Conservation (phyloP, 306 rosid genomes). For the Cicer chorassanicum region DNA sequence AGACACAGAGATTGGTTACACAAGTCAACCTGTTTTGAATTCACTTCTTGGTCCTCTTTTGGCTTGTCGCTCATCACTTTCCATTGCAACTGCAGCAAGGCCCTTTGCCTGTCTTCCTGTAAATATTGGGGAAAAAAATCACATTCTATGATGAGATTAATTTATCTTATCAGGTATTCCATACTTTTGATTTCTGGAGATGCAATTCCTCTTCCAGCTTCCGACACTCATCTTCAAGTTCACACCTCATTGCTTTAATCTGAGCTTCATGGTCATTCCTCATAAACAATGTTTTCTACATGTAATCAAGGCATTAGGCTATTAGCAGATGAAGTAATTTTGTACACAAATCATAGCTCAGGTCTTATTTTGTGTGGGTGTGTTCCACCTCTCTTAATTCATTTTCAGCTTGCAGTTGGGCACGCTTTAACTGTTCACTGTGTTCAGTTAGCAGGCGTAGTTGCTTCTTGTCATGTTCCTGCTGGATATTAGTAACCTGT, state of each 20-base stretch:
- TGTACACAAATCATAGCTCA: conserved; percentile 17
- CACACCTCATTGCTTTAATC: conserved; percentile 72
- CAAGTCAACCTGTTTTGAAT: conserved; percentile 72
- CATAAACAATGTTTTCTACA: conserved; percentile 66
- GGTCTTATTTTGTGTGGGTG: neutral
- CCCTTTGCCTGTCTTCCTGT: conserved; percentile 95
- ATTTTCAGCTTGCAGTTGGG: conserved; percentile 73
- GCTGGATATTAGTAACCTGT: conserved; percentile 71
- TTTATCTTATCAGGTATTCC: conserved; percentile 41
- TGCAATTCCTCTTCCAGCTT: conserved; percentile 88
- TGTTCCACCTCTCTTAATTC: conserved; percentile 74
- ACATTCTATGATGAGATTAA: conserved; percentile 1
- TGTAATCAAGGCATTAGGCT: conserved; percentile 31
- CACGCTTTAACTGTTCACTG: conserved; percentile 62
- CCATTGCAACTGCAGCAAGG: conserved; percentile 96
- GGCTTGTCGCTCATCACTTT: conserved; percentile 91
- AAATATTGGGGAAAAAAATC: conserved; percentile 36
- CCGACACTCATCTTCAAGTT: conserved; percentile 81
- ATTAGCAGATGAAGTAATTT: conserved; percentile 38
- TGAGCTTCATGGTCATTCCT: conserved; percentile 83
- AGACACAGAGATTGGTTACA: conserved; percentile 16
- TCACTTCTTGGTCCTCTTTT: conserved; percentile 88
- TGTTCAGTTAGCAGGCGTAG: conserved; percentile 60
- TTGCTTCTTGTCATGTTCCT: conserved; percentile 70
- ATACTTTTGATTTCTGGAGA: conserved; percentile 88